Conservation (phyloP, 768 basidiomycete species). For the Coprinellus micaceus region DNA sequence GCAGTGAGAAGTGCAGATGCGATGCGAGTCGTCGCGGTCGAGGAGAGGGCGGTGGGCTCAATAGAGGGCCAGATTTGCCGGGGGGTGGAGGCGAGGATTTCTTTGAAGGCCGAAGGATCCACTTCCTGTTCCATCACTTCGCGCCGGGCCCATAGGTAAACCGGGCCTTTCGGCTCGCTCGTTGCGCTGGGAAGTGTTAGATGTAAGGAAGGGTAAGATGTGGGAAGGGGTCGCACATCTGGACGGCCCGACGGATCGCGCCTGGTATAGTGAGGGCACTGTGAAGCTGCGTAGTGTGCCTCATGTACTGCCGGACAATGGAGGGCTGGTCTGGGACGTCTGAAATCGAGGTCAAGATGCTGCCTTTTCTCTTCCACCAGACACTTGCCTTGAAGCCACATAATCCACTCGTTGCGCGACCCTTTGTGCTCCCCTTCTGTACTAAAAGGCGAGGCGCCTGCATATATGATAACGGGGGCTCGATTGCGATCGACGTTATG, state of each 20-base stretch:
- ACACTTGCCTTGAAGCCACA: slow-evolving; percentile 65
- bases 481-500: slow-evolving; percentile 66
- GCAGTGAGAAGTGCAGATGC: slow-evolving; percentile 47
- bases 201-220: slow-evolving; percentile 1
- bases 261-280: slow-evolving; percentile 51
- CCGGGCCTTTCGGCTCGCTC: slow-evolving; percentile 70
- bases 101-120: slow-evolving; percentile 31
- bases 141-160: slow-evolving; percentile 71
- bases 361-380: too few relatives aligned
- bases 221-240: slow-evolving; percentile 45
- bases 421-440: slow-evolving; percentile 55
- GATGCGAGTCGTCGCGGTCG: slow-evolving; percentile 37
- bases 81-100: slow-evolving; percentile 16
- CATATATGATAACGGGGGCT: slow-evolving; percentile 65
- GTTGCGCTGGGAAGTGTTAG: slow-evolving; percentile 41
- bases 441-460: slow-evolving; percentile 65
- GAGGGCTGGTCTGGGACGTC: slow-evolving; percentile 69
- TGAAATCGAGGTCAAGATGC: slow-evolving; percentile 20
- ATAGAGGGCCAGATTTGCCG: slow-evolving; percentile 49
- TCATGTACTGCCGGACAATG: slow-evolving; percentile 75
- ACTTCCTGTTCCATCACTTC: slow-evolving; percentile 69
- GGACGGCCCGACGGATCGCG: slow-evolving; percentile 54
- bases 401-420: slow-evolving; percentile 68
- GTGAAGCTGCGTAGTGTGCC: slow-evolving; percentile 56
- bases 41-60: slow-evolving; percentile 46